phyloP scores from a whole-genome alignment of 169 alveolate genomes.

The Eimeria sp. region DNA sequence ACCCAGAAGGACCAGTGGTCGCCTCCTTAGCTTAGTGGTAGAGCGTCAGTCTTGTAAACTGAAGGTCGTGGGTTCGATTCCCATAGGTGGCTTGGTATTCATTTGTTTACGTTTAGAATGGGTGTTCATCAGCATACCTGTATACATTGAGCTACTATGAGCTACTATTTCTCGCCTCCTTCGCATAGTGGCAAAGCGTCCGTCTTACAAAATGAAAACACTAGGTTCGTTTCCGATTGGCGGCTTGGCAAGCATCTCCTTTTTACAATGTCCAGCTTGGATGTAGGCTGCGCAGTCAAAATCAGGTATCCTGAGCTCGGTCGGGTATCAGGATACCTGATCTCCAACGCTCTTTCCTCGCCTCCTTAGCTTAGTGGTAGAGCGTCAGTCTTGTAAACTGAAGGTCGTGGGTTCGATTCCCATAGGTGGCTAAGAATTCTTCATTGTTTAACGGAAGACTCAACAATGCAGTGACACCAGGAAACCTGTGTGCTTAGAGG shows the following conservation, averaged over 20 bases:
- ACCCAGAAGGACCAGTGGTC: neutral
- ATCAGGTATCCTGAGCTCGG: no score
- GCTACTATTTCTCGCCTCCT: conserved; percentile 14
- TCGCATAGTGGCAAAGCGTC: conserved; percentile 79
- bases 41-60: conserved; percentile 83
- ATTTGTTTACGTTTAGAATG: no score
- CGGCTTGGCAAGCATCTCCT: no score
- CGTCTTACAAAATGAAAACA: conserved; percentile 77
- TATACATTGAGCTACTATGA: no score
- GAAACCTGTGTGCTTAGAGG: no score
- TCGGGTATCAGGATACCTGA: no score
- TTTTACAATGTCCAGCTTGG: no score
- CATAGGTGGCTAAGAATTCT: conserved; percentile 79
- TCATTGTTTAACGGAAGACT: no score
- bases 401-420: conserved; percentile 84
- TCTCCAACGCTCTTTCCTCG: no score
- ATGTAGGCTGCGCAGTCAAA: no score
- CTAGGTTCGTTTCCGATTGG: conserved; percentile 84
- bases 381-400: conserved; percentile 83
- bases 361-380: conserved; percentile 82
- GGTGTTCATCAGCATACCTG: neutral
- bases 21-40: conserved; percentile 81
- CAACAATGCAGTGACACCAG: no score
- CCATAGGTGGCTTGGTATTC: conserved; percentile 84
- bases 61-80: conserved; percentile 84